Conservation (phyloP, 2,329 filamentous ascomycete genomes). For the Teratosphaeria zuluensis region DNA sequence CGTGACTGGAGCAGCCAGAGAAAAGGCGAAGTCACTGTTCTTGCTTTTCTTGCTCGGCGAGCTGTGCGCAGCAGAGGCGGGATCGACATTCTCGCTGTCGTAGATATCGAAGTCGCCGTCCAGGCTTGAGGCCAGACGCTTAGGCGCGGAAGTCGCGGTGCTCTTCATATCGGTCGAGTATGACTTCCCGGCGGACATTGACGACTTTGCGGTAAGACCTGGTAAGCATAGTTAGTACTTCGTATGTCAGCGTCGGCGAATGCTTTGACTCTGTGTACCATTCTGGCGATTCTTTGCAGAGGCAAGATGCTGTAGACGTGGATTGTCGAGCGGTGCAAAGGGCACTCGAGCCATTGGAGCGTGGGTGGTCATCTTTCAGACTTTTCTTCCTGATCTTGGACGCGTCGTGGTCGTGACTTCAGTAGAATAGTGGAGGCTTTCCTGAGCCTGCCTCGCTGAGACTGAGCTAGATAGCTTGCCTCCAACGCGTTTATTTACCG, state of each 20-base stretch:
- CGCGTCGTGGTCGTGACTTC: background rate
- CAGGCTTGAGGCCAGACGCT: background rate
- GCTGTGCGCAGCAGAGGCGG: conserved; percentile 32
- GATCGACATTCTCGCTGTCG: conserved; percentile 53
- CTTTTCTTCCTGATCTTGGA: background rate
- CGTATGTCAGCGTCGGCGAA: background rate
- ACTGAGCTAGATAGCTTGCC: background rate
- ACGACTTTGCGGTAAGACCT: background rate
- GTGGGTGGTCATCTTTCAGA: conserved; percentile 18
- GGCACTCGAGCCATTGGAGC: conserved; percentile 49
- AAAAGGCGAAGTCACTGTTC: conserved; percentile 28
- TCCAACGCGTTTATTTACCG: background rate
- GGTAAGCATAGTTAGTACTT: conserved; percentile 1
- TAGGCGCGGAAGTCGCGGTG: background rate
- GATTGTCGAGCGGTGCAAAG: conserved; percentile 61
- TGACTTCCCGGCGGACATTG: background rate
- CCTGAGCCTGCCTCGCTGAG: background rate
- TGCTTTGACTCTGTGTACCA: conserved; percentile 31
- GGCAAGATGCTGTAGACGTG: conserved; percentile 60
- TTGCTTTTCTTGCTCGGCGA: conserved; percentile 46
- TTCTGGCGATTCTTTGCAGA: conserved; percentile 70
- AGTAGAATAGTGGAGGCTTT: background rate
- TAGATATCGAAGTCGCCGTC: conserved; percentile 28
- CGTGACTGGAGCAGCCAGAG: conserved; percentile 17
- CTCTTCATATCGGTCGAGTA: background rate